Evolutionary conservation across 108 stramenopile species (phyloP).

Genomic region (Nannochloropsis salina): DNA sequence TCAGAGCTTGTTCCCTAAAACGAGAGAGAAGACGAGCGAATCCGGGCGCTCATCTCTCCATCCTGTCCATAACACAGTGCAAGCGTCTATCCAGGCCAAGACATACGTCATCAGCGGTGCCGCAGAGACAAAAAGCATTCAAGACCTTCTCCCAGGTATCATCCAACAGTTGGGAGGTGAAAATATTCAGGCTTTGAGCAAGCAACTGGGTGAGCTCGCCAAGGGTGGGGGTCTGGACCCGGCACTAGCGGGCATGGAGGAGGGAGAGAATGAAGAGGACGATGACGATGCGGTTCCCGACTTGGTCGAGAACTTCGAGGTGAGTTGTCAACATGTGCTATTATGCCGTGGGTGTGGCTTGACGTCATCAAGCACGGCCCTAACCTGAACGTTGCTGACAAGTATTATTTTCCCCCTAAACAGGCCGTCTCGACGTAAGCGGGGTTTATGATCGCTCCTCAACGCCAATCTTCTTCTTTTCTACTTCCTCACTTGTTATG

Average conservation of each 20-base stretch:
- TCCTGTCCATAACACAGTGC: slow-evolving; percentile 61
- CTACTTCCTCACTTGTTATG: too few species aligned
- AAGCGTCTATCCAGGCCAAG: slow-evolving; percentile 89
- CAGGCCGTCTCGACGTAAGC: too few species aligned
- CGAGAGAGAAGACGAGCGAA: not conserved
- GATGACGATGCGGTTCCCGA: slow-evolving; percentile 57
- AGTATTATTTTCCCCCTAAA: too few species aligned
- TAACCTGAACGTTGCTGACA: too few species aligned
- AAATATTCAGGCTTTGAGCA: slow-evolving; percentile 54
- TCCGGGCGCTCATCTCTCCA: not conserved
- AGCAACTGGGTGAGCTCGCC: slow-evolving; percentile 22
- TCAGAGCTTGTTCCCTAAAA: not conserved
- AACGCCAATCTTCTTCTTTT: too few species aligned
- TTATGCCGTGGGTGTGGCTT: not conserved
- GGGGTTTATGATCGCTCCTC: too few species aligned
- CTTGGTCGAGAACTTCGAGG: slow-evolving; percentile 58
- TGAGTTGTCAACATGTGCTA: not conserved
- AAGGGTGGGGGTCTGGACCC: not conserved
- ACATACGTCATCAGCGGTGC: slow-evolving; percentile 91
- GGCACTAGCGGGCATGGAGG: slow-evolving; percentile 27
- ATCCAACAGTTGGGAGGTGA: slow-evolving; percentile 91
- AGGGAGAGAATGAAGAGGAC: slow-evolving; percentile 26
- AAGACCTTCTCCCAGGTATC: slow-evolving; percentile 87
- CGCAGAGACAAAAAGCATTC: slow-evolving; percentile 78
- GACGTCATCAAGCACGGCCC: too few species aligned